Percentiles rank a stretch among this genome's conserved stretches.
Evolutionary conservation across 495 filamentous ascomycete species (phyloP).

Genomic region (Bombardia bombarda): DNA sequence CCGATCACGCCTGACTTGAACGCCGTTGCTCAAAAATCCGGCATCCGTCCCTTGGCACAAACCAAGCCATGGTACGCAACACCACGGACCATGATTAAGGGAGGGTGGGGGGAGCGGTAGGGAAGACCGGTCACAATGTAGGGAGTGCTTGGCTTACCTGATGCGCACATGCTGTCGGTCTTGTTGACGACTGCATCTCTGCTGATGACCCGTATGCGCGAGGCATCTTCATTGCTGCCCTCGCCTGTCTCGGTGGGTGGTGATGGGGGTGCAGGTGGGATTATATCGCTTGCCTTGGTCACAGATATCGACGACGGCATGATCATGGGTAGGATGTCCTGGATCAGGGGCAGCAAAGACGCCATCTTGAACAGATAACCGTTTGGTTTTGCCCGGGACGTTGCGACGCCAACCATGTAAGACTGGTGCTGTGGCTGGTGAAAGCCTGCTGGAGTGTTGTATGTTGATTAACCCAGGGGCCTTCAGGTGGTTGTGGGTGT

Average conservation of each 20-base stretch:
- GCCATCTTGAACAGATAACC: conserved; percentile 25
- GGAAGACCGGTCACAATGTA: too few relatives aligned
- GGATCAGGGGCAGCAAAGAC: conserved; percentile 38
- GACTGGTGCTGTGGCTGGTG: too few relatives aligned
- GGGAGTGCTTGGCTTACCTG: conserved; percentile 26
- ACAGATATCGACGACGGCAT: conserved; percentile 37
- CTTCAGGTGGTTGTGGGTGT: neutral
- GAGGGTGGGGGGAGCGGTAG: too few relatives aligned
- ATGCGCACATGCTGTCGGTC: conserved; percentile 49
- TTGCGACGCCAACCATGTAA: neutral
- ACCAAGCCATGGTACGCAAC: neutral
- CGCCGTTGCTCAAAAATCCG: neutral
- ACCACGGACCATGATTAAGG: neutral
- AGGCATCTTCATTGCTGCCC: neutral
- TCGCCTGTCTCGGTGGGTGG: neutral
- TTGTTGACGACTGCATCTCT: conserved; percentile 51
- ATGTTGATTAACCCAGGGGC: too few relatives aligned
- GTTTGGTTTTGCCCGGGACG: neutral
- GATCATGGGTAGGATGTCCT: conserved; percentile 44
- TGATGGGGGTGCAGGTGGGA: conserved; percentile 22
- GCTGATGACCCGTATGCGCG: conserved; percentile 42
- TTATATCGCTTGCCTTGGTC: conserved; percentile 33
- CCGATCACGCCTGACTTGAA: neutral
- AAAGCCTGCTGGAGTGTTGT: too few relatives aligned
- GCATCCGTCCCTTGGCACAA: neutral